Base-by-base conservation (phyloP, 495 filamentous ascomycete species). In the Lophiotrema nucula region DNA sequence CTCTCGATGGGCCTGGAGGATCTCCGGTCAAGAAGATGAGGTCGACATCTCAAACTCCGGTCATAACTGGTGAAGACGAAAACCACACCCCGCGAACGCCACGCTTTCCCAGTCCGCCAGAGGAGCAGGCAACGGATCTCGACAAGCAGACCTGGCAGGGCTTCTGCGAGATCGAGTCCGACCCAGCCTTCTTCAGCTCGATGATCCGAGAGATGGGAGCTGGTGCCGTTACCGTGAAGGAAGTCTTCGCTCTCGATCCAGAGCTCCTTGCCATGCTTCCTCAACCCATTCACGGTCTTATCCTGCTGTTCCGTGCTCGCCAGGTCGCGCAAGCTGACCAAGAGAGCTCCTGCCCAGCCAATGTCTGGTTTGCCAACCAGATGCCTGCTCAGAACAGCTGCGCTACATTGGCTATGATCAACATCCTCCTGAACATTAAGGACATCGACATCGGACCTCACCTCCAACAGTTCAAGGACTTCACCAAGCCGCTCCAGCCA, bases 331-430 rank as follows among this genome's bases (percentile, higher is more conserved):
- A 73, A 5, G 72, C 79, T 1, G 78, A 81, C 50, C 76, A 84
- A 58, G 79, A 82, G 62, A 69, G 75, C 11, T 77, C 66, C 37
- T 88, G 85, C 56, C 86, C 88, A 0, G 74, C 84, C 16, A 76
- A 84, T 4, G 71, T 96, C 25, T 98, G 93, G 93, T 97, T 97
- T 72, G 90, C 90, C 13, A 97, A 96, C 64, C 93, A 97, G 74
- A 88, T 89, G 62, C 42, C 88, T 0, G 83, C 83, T 2, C 76
- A 80, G 24, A 93, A 93, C 73, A 83, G 89, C 13, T 98, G 93
- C 71, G 92, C 89, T 15, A 92, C 88, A 24, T 82, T 95, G 18
- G 92, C 93, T 2, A 71, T 97, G 46, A 73, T 96, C 22, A 97
- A 97, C 52, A 93, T 96, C 50, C 77, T 96, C 64, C 92, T 95